Evolutionary conservation across 1,284 basidiomycete genomes (phyloP), one percentile per base, ranked within the genome.

Genomic region (Meira miltonrushii): DNA sequence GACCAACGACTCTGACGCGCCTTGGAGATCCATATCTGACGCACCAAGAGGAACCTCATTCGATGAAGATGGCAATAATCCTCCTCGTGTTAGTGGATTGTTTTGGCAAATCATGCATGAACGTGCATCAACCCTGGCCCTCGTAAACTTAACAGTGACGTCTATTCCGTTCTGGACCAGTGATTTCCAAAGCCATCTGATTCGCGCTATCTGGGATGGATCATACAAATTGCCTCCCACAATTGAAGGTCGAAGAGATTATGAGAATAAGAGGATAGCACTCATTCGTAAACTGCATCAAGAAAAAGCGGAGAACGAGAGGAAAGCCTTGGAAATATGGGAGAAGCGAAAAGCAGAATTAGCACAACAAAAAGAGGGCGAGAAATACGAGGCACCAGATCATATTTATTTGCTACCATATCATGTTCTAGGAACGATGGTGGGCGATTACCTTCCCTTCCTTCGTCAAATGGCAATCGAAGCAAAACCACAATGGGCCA

Each of bases 121-220:
- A 57, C 60, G 39, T 1, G 53, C 52, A 0, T 17, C 67, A 1
- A 59, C 62, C 8, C 50, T 74, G 6, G 67, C 59, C 0, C 67
- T 72, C 43, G 60, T 67, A 1, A 69, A 69, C 3, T 33, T 74
- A 21, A 43, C 65, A 5, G 59, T 72, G 9, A 54, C 55, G n/a
- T 62, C 47, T 17, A 66, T 64, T 52, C 69, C 69, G 9, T 72
- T 72, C 23, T 46, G 46, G 15, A 57, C 61, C 37, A 60, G 62
- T 46, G 68, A 72, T 47, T 43, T 71, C 13, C 48, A 58, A 33
- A 58, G 54, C 11, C 60, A 62, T 4, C 63, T 63, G 62, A 54
- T 72, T 13, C 54, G 58, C 7, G 57, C 56, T 11, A 62, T 74
- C 5, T 72, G 68, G 65, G 25, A 55, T 1, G 67, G 65, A 21